Base-by-base conservation (phyloP, 345 rosid genomes). In the Corchorus olitorius region DNA sequence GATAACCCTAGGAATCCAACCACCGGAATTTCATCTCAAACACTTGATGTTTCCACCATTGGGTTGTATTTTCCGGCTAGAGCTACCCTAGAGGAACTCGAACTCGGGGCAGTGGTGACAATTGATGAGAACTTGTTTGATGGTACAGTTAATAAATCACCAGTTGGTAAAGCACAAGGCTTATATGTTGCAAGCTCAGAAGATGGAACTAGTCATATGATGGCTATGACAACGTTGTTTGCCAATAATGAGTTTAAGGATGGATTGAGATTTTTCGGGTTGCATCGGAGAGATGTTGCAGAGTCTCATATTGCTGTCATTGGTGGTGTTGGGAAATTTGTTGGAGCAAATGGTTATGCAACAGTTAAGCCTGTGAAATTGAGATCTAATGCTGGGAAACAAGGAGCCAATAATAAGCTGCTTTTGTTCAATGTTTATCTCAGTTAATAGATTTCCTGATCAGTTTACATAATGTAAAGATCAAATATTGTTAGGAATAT, bases 261-360 rank as follows among this genome's bases (percentile, higher is more conserved):
- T 62, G 81, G 85, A 15, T 49, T 90, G 67, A 87, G 79, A 63
- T 84, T 90, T 74, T 90, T 88, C 7, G 91, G 92, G 12, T 79
- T 84, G 15, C 77, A 82, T 17, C 56, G 76, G 78, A 80, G 65
- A 5, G 86, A 80, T 53, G 81, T 33, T 19, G 43, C 17, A 14
- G 89, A 87, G 75, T 86, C 87, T 58, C 90, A 89, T 68, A 72
- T 89, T 1, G 88, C 93, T 0, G 88, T 89, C 6, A 86, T 87
- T 37, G 88, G 91, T 54, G 88, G 91, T 45, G 81, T 76, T 2
- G 89, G 93, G 43, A 79, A 82, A 74, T 87, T 78, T 76, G 35
- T 72, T 22, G 74, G 76, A 27, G 88, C 91, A 22, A 89, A 87
- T 80, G 93, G 92, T 22, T 83, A 86, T 73, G 92, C 89, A 35